phyloP scores from a whole-genome alignment of 805 yeast species.

The Schizosaccharomyces cryophilus region DNA sequence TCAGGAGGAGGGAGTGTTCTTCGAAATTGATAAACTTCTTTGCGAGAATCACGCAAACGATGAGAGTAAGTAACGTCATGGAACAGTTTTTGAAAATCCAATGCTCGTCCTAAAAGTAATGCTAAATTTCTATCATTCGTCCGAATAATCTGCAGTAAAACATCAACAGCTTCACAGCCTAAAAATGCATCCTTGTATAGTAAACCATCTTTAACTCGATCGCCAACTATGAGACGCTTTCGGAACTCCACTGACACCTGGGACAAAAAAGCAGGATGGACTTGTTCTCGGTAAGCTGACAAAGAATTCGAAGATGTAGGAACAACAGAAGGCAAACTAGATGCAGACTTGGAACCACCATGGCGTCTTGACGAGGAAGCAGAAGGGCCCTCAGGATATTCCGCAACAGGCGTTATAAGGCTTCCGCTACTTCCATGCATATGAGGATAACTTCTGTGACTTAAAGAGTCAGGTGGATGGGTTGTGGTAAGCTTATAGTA shows the following conservation, averaged over 20 bases:
- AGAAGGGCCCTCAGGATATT: neutral
- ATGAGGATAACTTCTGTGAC: neutral
- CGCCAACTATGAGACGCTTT: constrained; percentile 43
- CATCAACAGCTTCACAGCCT: constrained; percentile 81
- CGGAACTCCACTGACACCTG: constrained; percentile 63
- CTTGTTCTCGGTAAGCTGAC: constrained; percentile 11
- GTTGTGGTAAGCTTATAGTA: no score
- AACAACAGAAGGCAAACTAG: neutral
- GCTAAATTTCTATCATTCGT: constrained; percentile 85
- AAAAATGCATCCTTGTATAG: constrained; percentile 83
- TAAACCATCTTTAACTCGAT: constrained; percentile 70
- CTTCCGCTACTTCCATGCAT: neutral
- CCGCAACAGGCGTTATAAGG: neutral
- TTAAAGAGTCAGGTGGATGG: neutral
- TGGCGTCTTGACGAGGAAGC: neutral
- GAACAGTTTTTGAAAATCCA: constrained; percentile 83
- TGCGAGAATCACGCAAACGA: constrained; percentile 62
- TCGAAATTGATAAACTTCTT: constrained; percentile 63
- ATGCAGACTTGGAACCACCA: neutral
- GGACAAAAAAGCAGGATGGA: constrained; percentile 75
- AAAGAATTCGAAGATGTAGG: neutral
- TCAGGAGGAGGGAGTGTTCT: neutral
- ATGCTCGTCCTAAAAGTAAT: constrained; percentile 60
- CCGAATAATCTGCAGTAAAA: constrained; percentile 59
- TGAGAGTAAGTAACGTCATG: constrained; percentile 93